phyloP scores from a whole-genome alignment of 1,284 basidiomycete species.

The Hymenochaete sp. region DNA sequence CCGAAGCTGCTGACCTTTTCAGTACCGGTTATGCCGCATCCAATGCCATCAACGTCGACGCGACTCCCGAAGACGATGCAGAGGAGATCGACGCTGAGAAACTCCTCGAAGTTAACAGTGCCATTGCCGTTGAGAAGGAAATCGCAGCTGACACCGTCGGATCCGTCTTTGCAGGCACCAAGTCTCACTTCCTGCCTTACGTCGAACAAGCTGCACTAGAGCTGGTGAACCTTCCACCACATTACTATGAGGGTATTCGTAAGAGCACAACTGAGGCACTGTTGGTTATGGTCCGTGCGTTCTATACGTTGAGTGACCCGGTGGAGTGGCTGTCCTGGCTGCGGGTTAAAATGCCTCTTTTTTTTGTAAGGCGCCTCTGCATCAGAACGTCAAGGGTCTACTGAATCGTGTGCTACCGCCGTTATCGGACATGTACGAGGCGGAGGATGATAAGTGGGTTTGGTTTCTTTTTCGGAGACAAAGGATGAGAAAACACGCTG shows the following conservation, averaged over 20 bases:
- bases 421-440: conserved; percentile 85
- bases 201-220: conserved; percentile 75
- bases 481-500: conserved; percentile 46
- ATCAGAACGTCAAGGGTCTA: conserved; percentile 75
- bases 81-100: conserved; percentile 84
- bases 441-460: conserved; percentile 96
- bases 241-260: conserved; percentile 98
- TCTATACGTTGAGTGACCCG: conserved; percentile 83
- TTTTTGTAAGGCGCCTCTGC: conserved; percentile 62
- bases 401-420: conserved; percentile 69
- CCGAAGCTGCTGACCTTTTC: conserved; percentile 49
- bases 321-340: conserved; percentile 78
- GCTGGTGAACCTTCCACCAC: conserved; percentile 74
- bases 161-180: conserved; percentile 81
- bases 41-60: conserved; percentile 56
- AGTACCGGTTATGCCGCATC: conserved; percentile 65
- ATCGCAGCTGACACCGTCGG: conserved; percentile 97
- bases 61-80: conserved; percentile 60
- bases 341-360: conserved; percentile 38
- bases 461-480: conserved; percentile 6
- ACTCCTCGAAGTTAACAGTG: conserved; percentile 87
- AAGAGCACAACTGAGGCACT: conserved; percentile 89
- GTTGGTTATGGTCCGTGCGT: conserved; percentile 85
- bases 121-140: conserved; percentile 98
- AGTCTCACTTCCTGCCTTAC: conserved; percentile 83